Percentiles rank a stretch among this genome's conserved stretches.
Evolutionary conservation across 2,329 filamentous ascomycete genomes (phyloP).

Genomic region (Exophiala sp.): DNA sequence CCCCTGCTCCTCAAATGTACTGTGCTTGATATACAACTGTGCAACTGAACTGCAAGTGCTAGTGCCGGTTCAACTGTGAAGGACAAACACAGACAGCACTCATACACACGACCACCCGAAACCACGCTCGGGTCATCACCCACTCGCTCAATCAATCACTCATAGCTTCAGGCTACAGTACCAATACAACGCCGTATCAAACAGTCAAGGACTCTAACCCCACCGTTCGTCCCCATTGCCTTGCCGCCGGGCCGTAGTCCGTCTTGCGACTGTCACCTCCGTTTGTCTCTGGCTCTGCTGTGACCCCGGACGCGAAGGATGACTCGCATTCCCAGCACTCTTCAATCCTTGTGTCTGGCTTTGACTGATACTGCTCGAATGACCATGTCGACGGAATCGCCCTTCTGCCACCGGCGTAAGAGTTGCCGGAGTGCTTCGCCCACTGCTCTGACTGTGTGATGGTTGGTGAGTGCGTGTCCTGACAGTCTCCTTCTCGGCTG

Average conservation of each 20-base stretch:
- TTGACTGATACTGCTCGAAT: conserved; percentile 15
- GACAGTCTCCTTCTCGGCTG: conserved; percentile 12
- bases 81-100: too few species aligned
- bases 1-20: too few species aligned
- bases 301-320: conserved; percentile 2
- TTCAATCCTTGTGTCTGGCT: background rate
- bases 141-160: too few species aligned
- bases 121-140: too few species aligned
- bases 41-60: too few species aligned
- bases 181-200: background rate
- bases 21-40: too few species aligned
- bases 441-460: conserved; percentile 18
- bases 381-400: conserved; percentile 16
- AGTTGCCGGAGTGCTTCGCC: conserved; percentile 11
- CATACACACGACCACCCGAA: too few species aligned
- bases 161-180: background rate
- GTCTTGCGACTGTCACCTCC: conserved; percentile 22
- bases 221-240: conserved; percentile 19
- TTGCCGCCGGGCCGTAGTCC: conserved; percentile 18
- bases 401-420: conserved; percentile 24
- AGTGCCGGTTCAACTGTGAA: too few species aligned
- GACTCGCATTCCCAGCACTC: background rate
- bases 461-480: background rate
- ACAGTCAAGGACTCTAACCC: conserved; percentile 8
- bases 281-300: conserved; percentile 12